These are phyloP conservation scores for Cladorrhinum samala DNA, from an alignment of 495 filamentous ascomycete genomes.

Conservation along the genomic window DNA sequence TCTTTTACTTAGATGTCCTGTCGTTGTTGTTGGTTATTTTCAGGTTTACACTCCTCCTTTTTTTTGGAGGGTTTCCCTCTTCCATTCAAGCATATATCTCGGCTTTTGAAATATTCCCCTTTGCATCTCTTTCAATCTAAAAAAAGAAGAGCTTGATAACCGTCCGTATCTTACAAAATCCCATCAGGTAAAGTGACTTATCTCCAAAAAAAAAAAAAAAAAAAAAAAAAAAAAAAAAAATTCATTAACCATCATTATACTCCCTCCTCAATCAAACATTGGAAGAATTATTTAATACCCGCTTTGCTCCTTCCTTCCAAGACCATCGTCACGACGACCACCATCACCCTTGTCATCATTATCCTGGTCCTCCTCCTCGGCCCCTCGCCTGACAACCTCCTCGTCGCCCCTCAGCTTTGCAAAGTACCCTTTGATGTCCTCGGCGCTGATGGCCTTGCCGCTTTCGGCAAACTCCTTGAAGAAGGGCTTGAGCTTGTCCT, in stretches of 20 bases:
- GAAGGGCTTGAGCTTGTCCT: conserved; percentile 89
- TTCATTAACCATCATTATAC: too few species aligned
- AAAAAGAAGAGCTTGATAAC: too few species aligned
- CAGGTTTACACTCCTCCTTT: too few species aligned
- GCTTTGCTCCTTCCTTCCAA: conserved; percentile 52
- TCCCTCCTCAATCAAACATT: too few species aligned
- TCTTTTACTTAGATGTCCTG: too few species aligned
- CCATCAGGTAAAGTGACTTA: too few species aligned
- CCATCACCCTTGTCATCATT: conserved; percentile 2
- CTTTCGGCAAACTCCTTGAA: conserved; percentile 89
- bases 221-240: background rate
- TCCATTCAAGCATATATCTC: too few species aligned
- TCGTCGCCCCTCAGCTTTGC: conserved; percentile 88
- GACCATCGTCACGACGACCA: conserved; percentile 22
- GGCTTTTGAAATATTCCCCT: too few species aligned
- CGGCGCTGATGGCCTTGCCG: conserved; percentile 75
- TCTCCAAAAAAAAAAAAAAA: background rate
- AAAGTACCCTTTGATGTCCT: conserved; percentile 95
- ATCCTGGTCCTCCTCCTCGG: conserved; percentile 37
- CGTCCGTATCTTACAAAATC: too few species aligned
- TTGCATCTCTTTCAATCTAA: too few species aligned
- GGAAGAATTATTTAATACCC: conserved; percentile 41
- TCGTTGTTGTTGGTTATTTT: too few species aligned
- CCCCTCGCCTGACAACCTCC: conserved; percentile 32
- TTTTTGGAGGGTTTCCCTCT: too few species aligned